Conservation (phyloP, 1,284 basidiomycete species). For the Leccinum variabile region DNA sequence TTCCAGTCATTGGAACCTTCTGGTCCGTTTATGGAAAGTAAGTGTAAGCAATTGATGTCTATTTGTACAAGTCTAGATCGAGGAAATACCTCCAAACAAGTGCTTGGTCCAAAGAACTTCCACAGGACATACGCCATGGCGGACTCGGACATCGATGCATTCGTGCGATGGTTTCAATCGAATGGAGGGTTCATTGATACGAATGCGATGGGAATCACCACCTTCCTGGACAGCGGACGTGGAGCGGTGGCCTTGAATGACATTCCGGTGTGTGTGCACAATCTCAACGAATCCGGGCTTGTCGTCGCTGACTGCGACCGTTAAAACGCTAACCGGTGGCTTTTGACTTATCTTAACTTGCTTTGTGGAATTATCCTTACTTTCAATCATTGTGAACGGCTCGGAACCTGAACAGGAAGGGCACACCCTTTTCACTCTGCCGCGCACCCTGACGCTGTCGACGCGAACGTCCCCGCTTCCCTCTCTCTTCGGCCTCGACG, state of each 20-base stretch:
- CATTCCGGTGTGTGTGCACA: conserved; percentile 53
- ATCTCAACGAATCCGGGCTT: neutral
- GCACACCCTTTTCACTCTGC: conserved; percentile 80
- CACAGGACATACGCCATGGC: neutral
- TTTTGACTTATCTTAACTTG: neutral
- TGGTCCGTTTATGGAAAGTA: neutral
- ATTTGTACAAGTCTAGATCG: neutral
- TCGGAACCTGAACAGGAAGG: conserved; percentile 50
- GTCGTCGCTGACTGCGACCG: neutral
- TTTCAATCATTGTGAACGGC: neutral
- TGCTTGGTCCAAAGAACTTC: too few relatives aligned
- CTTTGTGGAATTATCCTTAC: neutral
- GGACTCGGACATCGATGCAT: conserved; percentile 27
- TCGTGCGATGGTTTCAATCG: conserved; percentile 44
- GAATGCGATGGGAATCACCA: conserved; percentile 45
- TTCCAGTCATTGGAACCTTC: too few relatives aligned
- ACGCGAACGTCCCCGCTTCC: conserved; percentile 74
- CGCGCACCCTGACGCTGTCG: conserved; percentile 77
- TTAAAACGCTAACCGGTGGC: neutral
- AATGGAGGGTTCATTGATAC: conserved; percentile 47
- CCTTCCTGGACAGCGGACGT: conserved; percentile 61
- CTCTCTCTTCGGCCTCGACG: conserved; percentile 50
- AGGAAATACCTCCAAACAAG: neutral
- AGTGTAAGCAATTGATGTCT: neutral
- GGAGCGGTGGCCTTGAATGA: conserved; percentile 72